Percentiles rank a stretch among this genome's conserved stretches.
phyloP scores from a whole-genome alignment of 2,329 filamentous ascomycete genomes.

The Monosporascus sp. region DNA sequence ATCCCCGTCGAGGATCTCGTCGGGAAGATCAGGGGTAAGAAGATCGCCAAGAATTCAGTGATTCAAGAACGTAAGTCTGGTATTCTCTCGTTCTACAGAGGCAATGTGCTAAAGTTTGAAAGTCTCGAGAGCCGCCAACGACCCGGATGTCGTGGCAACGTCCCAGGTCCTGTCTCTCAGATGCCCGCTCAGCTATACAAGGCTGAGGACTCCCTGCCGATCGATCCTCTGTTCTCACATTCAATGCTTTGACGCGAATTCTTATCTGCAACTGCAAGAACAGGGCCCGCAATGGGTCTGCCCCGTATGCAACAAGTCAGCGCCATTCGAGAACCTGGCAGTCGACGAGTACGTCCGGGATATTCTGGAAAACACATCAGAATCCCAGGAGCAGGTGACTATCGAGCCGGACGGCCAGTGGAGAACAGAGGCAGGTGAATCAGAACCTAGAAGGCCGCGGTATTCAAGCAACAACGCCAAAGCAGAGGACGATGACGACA shows the following conservation, averaged over 20 bases:
- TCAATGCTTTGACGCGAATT: constrained; percentile 90
- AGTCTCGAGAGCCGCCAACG: constrained; percentile 79
- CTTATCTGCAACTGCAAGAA: constrained; percentile 89
- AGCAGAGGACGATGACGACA: constrained; percentile 45
- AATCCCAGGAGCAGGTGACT: constrained; percentile 74
- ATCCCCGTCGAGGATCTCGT: constrained; percentile 69
- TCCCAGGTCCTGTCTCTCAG: constrained; percentile 87
- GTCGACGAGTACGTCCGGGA: constrained; percentile 88
- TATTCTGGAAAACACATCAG: constrained; percentile 70
- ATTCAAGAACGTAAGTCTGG: constrained; percentile 69
- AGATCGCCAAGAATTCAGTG: constrained; percentile 76
- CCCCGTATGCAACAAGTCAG: constrained; percentile 82
- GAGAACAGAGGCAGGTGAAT: constrained; percentile 40
- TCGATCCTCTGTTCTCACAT: constrained; percentile 79
- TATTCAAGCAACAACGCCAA: constrained; percentile 19
- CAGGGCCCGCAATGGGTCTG: constrained; percentile 97
- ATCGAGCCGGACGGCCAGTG: constrained; percentile 85
- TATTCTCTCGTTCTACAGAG: neutral
- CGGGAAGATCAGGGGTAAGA: constrained; percentile 58
- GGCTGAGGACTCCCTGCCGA: constrained; percentile 75
- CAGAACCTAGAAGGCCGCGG: constrained; percentile 21
- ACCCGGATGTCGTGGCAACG: constrained; percentile 84
- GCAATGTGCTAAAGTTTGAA: constrained; percentile 14
- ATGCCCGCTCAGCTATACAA: constrained; percentile 82
- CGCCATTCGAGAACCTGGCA: constrained; percentile 75